Evolutionary conservation across 192 early-diverging fungal species (phyloP).

Genomic region (Haplosporangium gracile): DNA sequence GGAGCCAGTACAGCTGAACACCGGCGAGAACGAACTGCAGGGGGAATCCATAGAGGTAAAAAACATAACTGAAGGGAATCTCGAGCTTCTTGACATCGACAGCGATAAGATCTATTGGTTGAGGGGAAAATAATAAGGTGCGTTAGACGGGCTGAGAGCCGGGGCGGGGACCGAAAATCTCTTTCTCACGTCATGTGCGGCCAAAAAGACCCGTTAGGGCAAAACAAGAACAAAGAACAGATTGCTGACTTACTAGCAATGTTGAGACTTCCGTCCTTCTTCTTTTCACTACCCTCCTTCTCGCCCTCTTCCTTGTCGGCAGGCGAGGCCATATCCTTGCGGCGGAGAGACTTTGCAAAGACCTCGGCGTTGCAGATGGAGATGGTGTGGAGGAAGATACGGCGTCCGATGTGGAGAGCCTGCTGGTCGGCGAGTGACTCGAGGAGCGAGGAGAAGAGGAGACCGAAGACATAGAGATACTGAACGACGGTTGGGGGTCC

Average conservation of each 20-base stretch:
- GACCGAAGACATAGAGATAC: constrained; percentile 71
- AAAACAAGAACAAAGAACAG: neutral
- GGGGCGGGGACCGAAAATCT: neutral
- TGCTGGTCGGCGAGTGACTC: constrained; percentile 65
- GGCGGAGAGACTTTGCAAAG: constrained; percentile 62
- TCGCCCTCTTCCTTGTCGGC: constrained; percentile 43
- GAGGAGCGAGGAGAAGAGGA: constrained; percentile 63
- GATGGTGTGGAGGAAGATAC: constrained; percentile 69
- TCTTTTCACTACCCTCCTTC: constrained; percentile 4
- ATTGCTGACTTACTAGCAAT: constrained; percentile 36
- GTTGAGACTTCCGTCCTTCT: constrained; percentile 45
- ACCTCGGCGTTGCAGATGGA: constrained; percentile 63
- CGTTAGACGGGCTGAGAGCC: neutral
- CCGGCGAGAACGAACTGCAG: constrained; percentile 77
- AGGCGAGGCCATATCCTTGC: constrained; percentile 61
- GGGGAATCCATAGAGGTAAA: constrained; percentile 76
- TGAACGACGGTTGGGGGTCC: constrained; percentile 36
- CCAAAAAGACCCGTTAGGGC: constrained; percentile 23
- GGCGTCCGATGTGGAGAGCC: constrained; percentile 75
- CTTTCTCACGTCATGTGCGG: constrained; percentile 5
- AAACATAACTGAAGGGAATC: constrained; percentile 55
- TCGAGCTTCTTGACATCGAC: constrained; percentile 46
- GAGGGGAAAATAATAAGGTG: neutral
- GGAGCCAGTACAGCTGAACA: constrained; percentile 76
- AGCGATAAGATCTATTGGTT: constrained; percentile 37